Base-by-base conservation (phyloP, 2,329 filamentous ascomycete species). In the Fusarium haematococcum region DNA sequence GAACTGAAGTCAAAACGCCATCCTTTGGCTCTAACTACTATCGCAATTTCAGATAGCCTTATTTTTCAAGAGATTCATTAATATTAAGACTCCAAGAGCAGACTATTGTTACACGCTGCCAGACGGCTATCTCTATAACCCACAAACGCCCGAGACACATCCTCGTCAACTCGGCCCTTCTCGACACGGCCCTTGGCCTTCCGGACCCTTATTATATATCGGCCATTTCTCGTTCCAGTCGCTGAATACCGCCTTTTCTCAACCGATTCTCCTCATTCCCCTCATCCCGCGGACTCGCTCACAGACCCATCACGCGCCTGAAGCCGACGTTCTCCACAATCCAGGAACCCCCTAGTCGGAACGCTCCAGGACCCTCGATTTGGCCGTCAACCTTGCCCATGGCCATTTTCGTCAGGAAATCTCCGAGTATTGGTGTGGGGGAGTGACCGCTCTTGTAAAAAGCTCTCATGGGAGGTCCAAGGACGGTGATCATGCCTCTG, bases 361-460 rank as follows among this genome's bases (percentile, higher is more conserved):
- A 79, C 0, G 84, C 73, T 0, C 81, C 82, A 6, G 74, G 65
- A 0, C 80, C 81, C 14, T 78, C 75, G 6, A 80, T 48, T 68
- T 75, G 73, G 4, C 33, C 67, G 30, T 80, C 79, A 27, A 80
- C 13, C 60, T 70, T 76, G 7, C 86, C 86, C 82, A 85, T 84
- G 0, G 86, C 87, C 81, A 86, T 80, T 70, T 85, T 82, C 0
- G 84, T 80, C 69, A 88, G 60, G 33, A 87, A 86, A 14, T 73
- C 69, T 2, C 87, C 87, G 30, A 89, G 78, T 2, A 80, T 77
- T 45, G 80, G 78, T 2, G 87, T 89, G 6, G 87, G 87, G 56
- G 84, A 85, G 56, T 81, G 79, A 1, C 72, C 50, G 16, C 78
- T 71, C 27, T 71, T 75, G 20, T 65, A 70, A 9, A 75, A 43